Evolutionary conservation across 2,329 filamentous ascomycete species (phyloP).

Genomic region (Fusarium denticulatum): DNA sequence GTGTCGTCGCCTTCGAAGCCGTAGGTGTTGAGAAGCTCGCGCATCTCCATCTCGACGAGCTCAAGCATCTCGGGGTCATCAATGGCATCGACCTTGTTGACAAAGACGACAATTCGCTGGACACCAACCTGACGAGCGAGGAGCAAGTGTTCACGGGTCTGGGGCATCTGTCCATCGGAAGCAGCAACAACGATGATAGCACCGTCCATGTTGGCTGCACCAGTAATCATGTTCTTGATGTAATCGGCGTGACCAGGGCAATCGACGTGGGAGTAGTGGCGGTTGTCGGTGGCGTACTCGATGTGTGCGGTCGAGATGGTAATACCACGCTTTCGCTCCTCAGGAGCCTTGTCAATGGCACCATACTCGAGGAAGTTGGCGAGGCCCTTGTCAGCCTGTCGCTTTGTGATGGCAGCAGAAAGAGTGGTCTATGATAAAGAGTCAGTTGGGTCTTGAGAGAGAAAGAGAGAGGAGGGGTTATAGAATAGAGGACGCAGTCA

Average conservation of each 20-base stretch:
- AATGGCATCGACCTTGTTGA: constrained; percentile 98
- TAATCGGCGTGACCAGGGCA: constrained; percentile 99
- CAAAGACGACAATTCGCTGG: constrained; percentile 97
- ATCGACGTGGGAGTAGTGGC: constrained; percentile 99
- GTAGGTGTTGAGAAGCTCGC: constrained; percentile 90
- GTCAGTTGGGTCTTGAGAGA: constrained; percentile 28
- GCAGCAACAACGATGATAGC: constrained; percentile 98
- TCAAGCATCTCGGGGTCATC: constrained; percentile 99
- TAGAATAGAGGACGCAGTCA: neutral
- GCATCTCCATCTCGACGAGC: constrained; percentile 99
- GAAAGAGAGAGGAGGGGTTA: neutral
- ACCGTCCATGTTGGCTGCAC: constrained; percentile 99
- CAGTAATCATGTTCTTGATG: constrained; percentile 99
- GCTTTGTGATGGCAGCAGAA: constrained; percentile 98
- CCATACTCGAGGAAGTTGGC: constrained; percentile 98
- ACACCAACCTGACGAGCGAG: constrained; percentile 98
- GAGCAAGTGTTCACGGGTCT: constrained; percentile 97
- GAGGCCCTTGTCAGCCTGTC: constrained; percentile 92
- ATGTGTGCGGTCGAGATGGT: constrained; percentile 99
- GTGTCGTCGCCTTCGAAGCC: constrained; percentile 99
- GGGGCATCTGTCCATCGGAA: constrained; percentile 99
- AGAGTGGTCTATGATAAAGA: constrained; percentile 79
- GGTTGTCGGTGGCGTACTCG: constrained; percentile 92
- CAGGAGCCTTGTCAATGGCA: constrained; percentile 97
- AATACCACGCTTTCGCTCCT: constrained; percentile 99